Percentiles rank a stretch among this genome's conserved stretches.
Evolutionary conservation across 1,139 yeast genomes (phyloP).

Genomic region (Insectozyma bohioensis): DNA sequence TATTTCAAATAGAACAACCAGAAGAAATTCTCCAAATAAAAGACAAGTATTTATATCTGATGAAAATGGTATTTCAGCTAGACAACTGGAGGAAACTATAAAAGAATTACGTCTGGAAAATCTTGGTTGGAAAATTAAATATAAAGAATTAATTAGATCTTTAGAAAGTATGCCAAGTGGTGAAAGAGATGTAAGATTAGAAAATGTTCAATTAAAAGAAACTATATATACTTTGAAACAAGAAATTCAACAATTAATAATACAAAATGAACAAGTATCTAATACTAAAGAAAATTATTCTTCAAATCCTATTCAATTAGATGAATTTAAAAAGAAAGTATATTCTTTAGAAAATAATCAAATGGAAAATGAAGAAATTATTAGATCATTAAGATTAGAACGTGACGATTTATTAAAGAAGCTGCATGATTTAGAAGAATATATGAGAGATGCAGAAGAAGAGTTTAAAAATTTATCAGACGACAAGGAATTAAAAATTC

Average conservation of each 20-base stretch:
- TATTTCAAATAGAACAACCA: background rate
- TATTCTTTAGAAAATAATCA: constrained; percentile 2
- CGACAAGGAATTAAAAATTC: constrained; percentile 1
- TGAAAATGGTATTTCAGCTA: constrained; percentile 12
- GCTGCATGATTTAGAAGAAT: constrained; percentile 4
- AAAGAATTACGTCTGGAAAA: constrained; percentile 12
- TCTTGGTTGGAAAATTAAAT: constrained; percentile 13
- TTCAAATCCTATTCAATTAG: constrained; percentile 1
- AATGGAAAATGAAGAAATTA: constrained; percentile 7
- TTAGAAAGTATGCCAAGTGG: constrained; percentile 11
- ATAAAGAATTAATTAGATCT: constrained; percentile 11
- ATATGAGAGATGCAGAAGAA: constrained; percentile 5
- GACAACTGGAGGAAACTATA: constrained; percentile 13
- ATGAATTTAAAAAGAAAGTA: constrained; percentile 6
- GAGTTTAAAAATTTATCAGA: constrained; percentile 5
- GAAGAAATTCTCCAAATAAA: background rate
- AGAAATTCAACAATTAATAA: constrained; percentile 8
- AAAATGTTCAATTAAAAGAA: constrained; percentile 12
- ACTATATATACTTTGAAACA: constrained; percentile 4
- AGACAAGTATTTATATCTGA: constrained; percentile 7
- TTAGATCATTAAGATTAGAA: constrained; percentile 4
- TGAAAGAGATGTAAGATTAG: constrained; percentile 10
- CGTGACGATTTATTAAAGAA: constrained; percentile 2
- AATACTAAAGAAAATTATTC: constrained; percentile 6
- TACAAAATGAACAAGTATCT: constrained; percentile 1